Conservation (phyloP, 148 eudicot species). For the Cornus kousa region DNA sequence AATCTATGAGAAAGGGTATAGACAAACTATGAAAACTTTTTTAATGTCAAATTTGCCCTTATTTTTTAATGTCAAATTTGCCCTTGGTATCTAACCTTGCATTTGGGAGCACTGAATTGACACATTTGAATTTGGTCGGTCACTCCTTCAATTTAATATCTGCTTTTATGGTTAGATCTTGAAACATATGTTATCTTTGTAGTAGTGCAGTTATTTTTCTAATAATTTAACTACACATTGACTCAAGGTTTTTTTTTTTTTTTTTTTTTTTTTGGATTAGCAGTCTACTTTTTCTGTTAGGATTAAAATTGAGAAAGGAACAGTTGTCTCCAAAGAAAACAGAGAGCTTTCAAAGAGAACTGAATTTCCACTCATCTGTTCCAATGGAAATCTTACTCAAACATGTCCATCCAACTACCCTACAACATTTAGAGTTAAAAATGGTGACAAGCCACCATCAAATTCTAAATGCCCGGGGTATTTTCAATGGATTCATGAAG, state of each 20-base stretch:
- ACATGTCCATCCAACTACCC: conserved; percentile 23
- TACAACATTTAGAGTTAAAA: neutral
- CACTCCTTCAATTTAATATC: too few relatives aligned
- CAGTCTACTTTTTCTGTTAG: conserved; percentile 3
- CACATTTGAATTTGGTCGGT: too few relatives aligned
- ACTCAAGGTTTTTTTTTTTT: neutral
- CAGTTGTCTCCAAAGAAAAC: neutral
- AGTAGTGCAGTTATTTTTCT: too few relatives aligned
- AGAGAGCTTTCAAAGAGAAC: neutral
- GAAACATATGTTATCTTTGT: too few relatives aligned
- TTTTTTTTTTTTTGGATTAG: neutral
- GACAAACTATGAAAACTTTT: too few relatives aligned
- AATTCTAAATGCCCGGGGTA: conserved; percentile 51
- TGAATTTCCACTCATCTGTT: conserved; percentile 20
- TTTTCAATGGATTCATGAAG: conserved; percentile 69
- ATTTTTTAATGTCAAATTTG: too few relatives aligned
- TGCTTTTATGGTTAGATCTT: neutral
- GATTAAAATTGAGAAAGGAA: neutral
- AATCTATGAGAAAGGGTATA: too few relatives aligned
- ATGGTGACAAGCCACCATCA: neutral
- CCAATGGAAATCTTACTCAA: conserved; percentile 4
- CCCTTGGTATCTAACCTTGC: too few relatives aligned
- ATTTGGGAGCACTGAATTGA: too few relatives aligned
- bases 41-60: too few relatives aligned
- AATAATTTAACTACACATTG: too few relatives aligned